phyloP scores from a whole-genome alignment of 2,329 filamentous ascomycete species.

The Cordyceps cateniannulata region DNA sequence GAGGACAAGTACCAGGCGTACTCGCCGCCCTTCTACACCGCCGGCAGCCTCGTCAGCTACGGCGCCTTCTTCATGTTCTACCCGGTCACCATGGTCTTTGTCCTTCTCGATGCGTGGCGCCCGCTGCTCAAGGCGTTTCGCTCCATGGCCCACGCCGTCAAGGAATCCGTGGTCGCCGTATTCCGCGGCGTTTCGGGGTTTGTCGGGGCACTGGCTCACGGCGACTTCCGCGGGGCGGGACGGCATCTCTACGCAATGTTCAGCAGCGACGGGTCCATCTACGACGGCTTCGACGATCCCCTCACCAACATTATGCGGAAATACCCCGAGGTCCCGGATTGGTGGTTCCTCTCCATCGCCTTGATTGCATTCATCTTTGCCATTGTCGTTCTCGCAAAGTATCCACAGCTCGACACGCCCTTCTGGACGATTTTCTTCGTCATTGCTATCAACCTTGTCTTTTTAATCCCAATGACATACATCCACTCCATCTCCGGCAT shows the following conservation, averaged over 20 bases:
- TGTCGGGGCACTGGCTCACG: slow-evolving; percentile 21
- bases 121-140: not conserved
- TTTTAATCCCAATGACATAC: slow-evolving; percentile 34
- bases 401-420: slow-evolving; percentile 23
- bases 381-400: slow-evolving; percentile 25
- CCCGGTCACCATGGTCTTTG: slow-evolving; percentile 28
- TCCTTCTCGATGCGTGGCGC: slow-evolving; percentile 27
- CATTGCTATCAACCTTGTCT: slow-evolving; percentile 31
- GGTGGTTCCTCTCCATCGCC: slow-evolving; percentile 31
- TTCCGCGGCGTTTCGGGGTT: slow-evolving; percentile 21
- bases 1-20: slow-evolving; percentile 29
- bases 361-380: slow-evolving; percentile 25
- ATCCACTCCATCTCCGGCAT: slow-evolving; percentile 36
- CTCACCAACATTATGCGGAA: slow-evolving; percentile 36
- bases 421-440: slow-evolving; percentile 26
- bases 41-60: slow-evolving; percentile 25
- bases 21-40: slow-evolving; percentile 27
- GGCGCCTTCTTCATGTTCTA: slow-evolving; percentile 28
- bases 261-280: slow-evolving; percentile 31
- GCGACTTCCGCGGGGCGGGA: slow-evolving; percentile 25
- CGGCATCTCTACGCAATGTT: slow-evolving; percentile 32
- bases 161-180: not conserved
- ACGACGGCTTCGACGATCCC: slow-evolving; percentile 33
- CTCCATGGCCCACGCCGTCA: not conserved
- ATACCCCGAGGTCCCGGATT: slow-evolving; percentile 42